phyloP scores from a whole-genome alignment of 805 yeast species.

The Blastobotrys parvus region DNA sequence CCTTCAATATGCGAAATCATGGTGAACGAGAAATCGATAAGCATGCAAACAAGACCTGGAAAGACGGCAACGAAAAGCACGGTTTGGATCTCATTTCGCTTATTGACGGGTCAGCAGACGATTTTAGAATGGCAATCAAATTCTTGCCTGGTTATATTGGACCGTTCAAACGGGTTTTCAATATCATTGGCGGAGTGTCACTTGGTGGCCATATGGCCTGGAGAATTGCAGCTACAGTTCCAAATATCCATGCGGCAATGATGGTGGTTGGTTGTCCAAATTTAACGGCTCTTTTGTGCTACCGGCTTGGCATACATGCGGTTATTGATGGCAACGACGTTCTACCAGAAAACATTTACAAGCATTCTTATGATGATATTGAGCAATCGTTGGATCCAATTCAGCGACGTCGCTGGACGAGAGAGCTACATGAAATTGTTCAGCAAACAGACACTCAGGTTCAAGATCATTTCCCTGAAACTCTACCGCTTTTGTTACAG shows the following conservation, averaged over 20 bases:
- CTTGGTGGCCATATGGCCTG: constrained; percentile 53
- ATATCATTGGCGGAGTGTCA: constrained; percentile 43
- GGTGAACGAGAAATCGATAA: constrained; percentile 38
- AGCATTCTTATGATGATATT: constrained; percentile 1
- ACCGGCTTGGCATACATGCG: constrained; percentile 19
- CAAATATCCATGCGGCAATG: not conserved
- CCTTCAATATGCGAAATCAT: constrained; percentile 50
- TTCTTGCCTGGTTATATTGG: constrained; percentile 34
- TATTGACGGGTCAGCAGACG: constrained; percentile 41
- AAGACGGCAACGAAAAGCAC: constrained; percentile 40
- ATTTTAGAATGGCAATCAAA: constrained; percentile 36
- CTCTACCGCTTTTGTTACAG: constrained; percentile 23
- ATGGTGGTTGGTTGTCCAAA: constrained; percentile 39
- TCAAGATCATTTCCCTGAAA: constrained; percentile 8
- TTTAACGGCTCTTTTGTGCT: constrained; percentile 37
- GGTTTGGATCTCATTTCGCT: constrained; percentile 42
- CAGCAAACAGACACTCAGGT: constrained; percentile 10
- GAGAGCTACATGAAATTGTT: constrained; percentile 10
- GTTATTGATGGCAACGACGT: not conserved
- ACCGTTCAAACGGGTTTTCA: constrained; percentile 18
- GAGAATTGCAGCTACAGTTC: constrained; percentile 30
- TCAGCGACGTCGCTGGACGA: constrained; percentile 13
- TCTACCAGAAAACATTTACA: not conserved
- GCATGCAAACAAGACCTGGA: constrained; percentile 37
- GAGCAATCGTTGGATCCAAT: not conserved